Evolutionary conservation across 768 basidiomycete species (phyloP).

Genomic region (Strobilomyces echinocephalus): DNA sequence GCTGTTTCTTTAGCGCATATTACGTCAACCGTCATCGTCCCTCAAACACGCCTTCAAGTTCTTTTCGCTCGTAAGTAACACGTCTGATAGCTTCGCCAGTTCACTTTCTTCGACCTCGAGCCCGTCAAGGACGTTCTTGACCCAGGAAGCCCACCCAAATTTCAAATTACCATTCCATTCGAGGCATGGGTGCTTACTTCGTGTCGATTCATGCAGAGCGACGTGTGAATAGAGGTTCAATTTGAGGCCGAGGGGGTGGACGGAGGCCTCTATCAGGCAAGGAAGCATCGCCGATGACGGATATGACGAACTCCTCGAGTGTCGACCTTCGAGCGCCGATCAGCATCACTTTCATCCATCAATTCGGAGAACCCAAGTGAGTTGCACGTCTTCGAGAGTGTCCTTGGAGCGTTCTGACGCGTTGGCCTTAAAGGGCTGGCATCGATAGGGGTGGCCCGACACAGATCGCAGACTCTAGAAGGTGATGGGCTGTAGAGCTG

Average conservation of each 20-base stretch:
- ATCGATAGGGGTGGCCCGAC: conserved; percentile 98
- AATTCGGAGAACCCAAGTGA: conserved; percentile 81
- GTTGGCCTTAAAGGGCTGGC: conserved; percentile 51
- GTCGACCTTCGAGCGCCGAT: conserved; percentile 77
- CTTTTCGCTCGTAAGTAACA: too few relatives aligned
- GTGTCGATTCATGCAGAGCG: conserved; percentile 72
- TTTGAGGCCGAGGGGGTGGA: conserved; percentile 15
- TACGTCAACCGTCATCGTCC: too few relatives aligned
- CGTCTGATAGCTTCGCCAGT: too few relatives aligned
- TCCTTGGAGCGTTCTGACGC: conserved; percentile 6
- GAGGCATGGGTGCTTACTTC: conserved; percentile 87
- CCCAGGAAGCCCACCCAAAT: too few relatives aligned
- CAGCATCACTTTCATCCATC: conserved; percentile 89
- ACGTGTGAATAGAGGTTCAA: conserved; percentile 33
- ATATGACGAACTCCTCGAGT: conserved; percentile 76
- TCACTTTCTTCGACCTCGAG: too few relatives aligned
- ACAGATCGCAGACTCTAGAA: conserved; percentile 93
- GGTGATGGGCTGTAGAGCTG: too few relatives aligned
- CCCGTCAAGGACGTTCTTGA: too few relatives aligned
- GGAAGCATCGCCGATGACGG: conserved; percentile 84
- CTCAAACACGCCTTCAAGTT: too few relatives aligned
- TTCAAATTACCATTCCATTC: conserved; percentile 93
- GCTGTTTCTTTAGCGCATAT: too few relatives aligned
- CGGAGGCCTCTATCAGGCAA: conserved; percentile 45
- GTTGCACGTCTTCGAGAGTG: conserved; percentile 26